Evolutionary conservation across 73 alveolate genomes (phyloP).

Genomic region (Paramecium octaurelia): DNA sequence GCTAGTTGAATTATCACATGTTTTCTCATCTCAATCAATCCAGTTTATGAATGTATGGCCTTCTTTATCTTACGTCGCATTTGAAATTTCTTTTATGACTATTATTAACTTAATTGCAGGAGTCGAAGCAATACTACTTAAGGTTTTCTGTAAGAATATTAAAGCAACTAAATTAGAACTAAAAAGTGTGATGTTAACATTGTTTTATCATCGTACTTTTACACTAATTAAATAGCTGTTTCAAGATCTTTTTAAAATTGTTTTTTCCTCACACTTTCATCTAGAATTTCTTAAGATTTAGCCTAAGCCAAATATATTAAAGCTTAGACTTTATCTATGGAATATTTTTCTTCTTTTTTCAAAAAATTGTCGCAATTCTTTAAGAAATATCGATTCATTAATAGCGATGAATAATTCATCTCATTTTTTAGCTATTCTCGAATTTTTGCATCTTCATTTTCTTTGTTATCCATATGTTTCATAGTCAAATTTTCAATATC

Average conservation of each 20-base stretch:
- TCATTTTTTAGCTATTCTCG: background rate
- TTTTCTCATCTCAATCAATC: conserved; percentile 5
- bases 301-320: background rate
- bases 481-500: background rate
- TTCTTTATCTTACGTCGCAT: background rate
- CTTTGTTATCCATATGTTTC: background rate
- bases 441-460: background rate
- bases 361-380: background rate
- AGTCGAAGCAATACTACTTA: background rate
- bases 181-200: background rate
- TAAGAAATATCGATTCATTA: background rate
- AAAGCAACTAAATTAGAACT: background rate
- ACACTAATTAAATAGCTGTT: background rate
- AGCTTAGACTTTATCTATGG: background rate
- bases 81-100: background rate
- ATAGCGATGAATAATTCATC: background rate
- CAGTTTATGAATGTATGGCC: background rate
- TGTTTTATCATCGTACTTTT: background rate
- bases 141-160: background rate
- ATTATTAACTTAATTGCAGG: background rate
- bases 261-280: background rate
- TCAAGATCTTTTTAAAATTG: background rate
- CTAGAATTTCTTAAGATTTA: background rate
- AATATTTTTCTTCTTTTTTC: background rate
- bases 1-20: background rate